These are phyloP conservation scores for Drechslerella stenobrocha DNA, from an alignment of 2,329 filamentous ascomycete species.

Conservation along the genomic window DNA sequence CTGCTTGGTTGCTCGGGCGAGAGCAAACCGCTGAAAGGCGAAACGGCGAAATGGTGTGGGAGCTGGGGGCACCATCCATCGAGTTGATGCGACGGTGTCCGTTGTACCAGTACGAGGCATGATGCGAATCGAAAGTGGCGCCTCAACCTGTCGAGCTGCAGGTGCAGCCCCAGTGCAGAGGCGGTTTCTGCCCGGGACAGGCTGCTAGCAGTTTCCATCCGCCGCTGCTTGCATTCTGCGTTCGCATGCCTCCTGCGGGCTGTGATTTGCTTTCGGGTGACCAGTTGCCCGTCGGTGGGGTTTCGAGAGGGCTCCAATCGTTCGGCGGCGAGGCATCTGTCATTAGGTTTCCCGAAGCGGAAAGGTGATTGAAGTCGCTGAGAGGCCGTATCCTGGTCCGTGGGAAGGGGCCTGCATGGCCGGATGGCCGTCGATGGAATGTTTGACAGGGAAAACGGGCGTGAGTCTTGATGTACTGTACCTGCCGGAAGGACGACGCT, in stretches of 20 bases:
- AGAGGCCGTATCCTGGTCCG: conserved; percentile 19
- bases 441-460: conserved; percentile 27
- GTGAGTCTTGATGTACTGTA: conserved; percentile 44
- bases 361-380: conserved; percentile 24
- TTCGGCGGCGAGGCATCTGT: conserved; percentile 14
- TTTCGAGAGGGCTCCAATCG: conserved; percentile 24
- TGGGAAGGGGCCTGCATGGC: conserved; percentile 14
- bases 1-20: conserved; percentile 4
- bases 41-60: too few relatives aligned
- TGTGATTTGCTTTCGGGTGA: conserved; percentile 31
- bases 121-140: conserved; percentile 18
- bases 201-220: conserved; percentile 27
- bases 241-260: not conserved
- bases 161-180: conserved; percentile 17
- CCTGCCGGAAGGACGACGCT: conserved; percentile 14
- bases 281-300: conserved; percentile 5
- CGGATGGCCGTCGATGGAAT: conserved; percentile 6
- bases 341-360: conserved; percentile 35
- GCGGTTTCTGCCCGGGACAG: conserved; percentile 21
- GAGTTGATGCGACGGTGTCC: conserved; percentile 7
- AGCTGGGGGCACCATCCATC: too few relatives aligned
- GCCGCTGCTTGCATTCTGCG: conserved; percentile 9
- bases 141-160: conserved; percentile 10
- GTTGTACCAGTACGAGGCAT: conserved; percentile 38
- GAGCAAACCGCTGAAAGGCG: conserved; percentile 7